phyloP scores from a whole-genome alignment of 2,329 filamentous ascomycete species.

The Ascochyta rabiei region DNA sequence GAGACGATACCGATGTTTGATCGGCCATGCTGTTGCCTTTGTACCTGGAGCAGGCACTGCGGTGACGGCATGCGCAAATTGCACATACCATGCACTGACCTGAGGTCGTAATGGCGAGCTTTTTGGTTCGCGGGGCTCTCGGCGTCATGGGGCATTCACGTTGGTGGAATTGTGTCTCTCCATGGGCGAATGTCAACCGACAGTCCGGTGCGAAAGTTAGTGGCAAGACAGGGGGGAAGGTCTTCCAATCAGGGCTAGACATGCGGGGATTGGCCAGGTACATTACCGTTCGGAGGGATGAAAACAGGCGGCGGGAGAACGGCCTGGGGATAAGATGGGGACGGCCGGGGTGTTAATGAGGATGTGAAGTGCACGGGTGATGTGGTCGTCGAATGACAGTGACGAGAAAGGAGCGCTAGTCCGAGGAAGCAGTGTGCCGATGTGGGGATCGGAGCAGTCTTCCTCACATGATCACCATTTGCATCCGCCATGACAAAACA shows the following conservation, averaged over 20 bases:
- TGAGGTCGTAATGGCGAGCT: constrained; percentile 14
- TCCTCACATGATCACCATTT: constrained; percentile 3
- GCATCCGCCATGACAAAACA: constrained; percentile 8
- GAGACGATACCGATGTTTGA: constrained; percentile 16
- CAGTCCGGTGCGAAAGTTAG: constrained; percentile 4
- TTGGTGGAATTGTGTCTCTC: constrained; percentile 24
- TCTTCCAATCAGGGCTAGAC: constrained; percentile 6
- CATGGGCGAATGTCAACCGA: constrained; percentile 16
- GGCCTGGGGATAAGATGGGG: constrained; percentile 12
- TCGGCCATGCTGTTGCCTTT: constrained; percentile 23
- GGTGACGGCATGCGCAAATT: constrained; percentile 16
- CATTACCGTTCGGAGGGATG: constrained; percentile 6
- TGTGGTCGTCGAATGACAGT: constrained; percentile 6
- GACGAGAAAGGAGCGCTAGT: background rate
- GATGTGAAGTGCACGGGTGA: background rate
- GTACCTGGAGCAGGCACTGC: constrained; percentile 16
- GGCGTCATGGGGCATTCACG: constrained; percentile 12
- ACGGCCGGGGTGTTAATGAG: constrained; percentile 3
- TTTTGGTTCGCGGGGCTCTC: constrained; percentile 12
- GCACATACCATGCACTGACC: constrained; percentile 21
- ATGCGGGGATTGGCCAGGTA: constrained; percentile 12
- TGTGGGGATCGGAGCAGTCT: constrained; percentile 8
- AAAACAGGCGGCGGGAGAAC: constrained; percentile 14
- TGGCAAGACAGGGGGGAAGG: constrained; percentile 16
- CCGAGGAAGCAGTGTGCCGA: background rate